Evolutionary conservation across 2,329 filamentous ascomycete species (phyloP), one percentile per base, ranked within the genome.

Genomic region (Cladosporium colombiae): DNA sequence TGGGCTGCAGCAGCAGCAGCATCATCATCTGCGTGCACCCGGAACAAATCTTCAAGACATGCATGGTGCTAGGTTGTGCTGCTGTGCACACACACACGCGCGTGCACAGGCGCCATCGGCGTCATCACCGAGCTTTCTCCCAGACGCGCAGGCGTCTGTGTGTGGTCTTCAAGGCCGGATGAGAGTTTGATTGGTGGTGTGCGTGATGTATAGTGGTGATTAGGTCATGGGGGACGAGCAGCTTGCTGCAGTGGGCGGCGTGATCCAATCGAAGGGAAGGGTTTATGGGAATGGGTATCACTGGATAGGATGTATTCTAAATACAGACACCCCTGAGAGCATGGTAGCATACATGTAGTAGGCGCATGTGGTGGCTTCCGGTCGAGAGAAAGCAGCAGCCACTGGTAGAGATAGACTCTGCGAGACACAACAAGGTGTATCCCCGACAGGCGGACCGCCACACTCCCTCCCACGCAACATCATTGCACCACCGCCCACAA

Each of bases 41-140:
- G 52, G 8, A n/a, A 31, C 16, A 13, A 13, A 31, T 55, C 52
- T 55, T 55, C 52, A 55, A 55, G 52, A 55, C 52, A 55, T 55
- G 52, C 52, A 55, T 55, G 52, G 49, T 29, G n/a, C n/a, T 46
- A 6, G 40, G 40, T 46, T 46, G 40, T 46, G 40, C 40, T 21
- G 29, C 29, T 5, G 8, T 40, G 33, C 33, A 29, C 27, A 29
- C n/a, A n/a, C n/a, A 5, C 40, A 21, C 8, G n/a, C 40, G 40
- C 40, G 40, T 52, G 49, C 49, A 52, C 29, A 52, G 49, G 16
- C 49, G 49, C 49, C 49, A 52, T 52, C 52, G 31, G 18, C 25
- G 50, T 33, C 52, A 55, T 55, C 27, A 21, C 52, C 52, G 52
- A 55, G 52, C 52, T 55, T 55, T 55, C 52, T 55, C 52, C 52